phyloP scores from a whole-genome alignment of 176 grass and related monocot genomes.

The Cenchrus americanus region DNA sequence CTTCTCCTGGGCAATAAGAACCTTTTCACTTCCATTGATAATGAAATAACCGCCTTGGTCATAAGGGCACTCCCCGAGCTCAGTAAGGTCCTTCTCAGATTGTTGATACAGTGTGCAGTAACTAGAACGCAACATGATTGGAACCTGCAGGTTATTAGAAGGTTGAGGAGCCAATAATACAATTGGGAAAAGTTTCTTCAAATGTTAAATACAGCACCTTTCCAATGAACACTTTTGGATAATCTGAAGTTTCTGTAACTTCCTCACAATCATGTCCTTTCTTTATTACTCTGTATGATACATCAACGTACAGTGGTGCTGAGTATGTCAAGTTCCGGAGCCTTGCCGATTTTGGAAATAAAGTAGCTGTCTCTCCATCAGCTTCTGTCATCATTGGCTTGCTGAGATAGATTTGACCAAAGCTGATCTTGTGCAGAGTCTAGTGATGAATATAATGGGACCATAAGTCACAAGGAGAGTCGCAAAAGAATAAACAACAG shows the following conservation, averaged over 20 bases:
- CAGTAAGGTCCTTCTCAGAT: conserved; percentile 93
- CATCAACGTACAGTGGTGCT: conserved; percentile 90
- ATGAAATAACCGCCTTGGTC: conserved; percentile 98
- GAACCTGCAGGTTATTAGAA: conserved; percentile 53
- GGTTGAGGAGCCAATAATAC: conserved; percentile 11
- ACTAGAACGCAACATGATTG: conserved; percentile 95
- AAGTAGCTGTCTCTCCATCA: conserved; percentile 93
- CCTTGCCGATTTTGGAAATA: conserved; percentile 95
- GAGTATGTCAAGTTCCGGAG: conserved; percentile 96
- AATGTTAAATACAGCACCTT: conserved; percentile 58
- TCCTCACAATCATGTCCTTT: conserved; percentile 99
- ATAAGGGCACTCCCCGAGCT: conserved; percentile 95
- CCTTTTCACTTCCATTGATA: conserved; percentile 97
- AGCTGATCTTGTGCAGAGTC: conserved; percentile 96
- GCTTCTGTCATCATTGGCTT: conserved; percentile 98
- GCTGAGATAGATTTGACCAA: conserved; percentile 92
- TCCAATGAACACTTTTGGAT: conserved; percentile 96
- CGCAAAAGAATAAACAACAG: conserved; percentile 15
- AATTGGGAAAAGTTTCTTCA: conserved; percentile 29
- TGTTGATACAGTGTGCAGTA: conserved; percentile 92
- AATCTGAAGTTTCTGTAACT: conserved; percentile 88
- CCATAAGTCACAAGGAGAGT: conserved; percentile 21
- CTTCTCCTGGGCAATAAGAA: conserved; percentile 98
- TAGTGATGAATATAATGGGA: conserved; percentile 49
- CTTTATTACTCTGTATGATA: conserved; percentile 90